These are phyloP conservation scores for Boletales sp. DNA, from an alignment of 768 basidiomycete genomes.

Conservation along the genomic window DNA sequence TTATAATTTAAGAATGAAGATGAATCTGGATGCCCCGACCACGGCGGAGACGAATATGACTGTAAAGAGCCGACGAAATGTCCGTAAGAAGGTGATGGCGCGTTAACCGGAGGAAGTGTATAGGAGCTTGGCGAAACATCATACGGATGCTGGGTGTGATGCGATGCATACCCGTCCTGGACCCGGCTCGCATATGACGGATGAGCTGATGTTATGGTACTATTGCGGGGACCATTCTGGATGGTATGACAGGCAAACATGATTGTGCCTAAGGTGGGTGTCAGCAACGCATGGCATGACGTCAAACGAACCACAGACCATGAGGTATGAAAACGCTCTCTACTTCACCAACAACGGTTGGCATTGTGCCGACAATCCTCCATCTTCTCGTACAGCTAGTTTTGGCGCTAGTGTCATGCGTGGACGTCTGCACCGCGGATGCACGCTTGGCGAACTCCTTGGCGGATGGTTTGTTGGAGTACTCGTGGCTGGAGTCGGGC, in stretches of 20 bases:
- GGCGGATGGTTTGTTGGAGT: slow-evolving; percentile 40
- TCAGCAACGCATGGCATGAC: slow-evolving; percentile 32
- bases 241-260: slow-evolving; percentile 41
- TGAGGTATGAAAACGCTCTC: slow-evolving; percentile 91
- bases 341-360: slow-evolving; percentile 58
- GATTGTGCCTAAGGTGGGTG: slow-evolving; percentile 27
- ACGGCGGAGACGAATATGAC: slow-evolving; percentile 26
- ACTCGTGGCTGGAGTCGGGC: slow-evolving; percentile 46
- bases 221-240: slow-evolving; percentile 23
- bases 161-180: slow-evolving; percentile 24
- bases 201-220: slow-evolving; percentile 16
- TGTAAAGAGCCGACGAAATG: slow-evolving; percentile 22
- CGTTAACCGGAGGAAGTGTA: slow-evolving; percentile 30
- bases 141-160: slow-evolving; percentile 26
- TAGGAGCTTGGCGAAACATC: slow-evolving; percentile 27
- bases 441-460: slow-evolving; percentile 56
- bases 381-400: slow-evolving; percentile 85
- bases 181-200: slow-evolving; percentile 23
- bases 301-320: slow-evolving; percentile 51
- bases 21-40: slow-evolving; percentile 27
- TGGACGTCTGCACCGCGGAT: slow-evolving; percentile 54
- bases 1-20: slow-evolving; percentile 29
- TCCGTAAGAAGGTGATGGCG: slow-evolving; percentile 25
- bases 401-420: slow-evolving; percentile 65
- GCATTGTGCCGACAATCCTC: slow-evolving; percentile 66